These are phyloP conservation scores for Williopsis jadinii DNA, from an alignment of 1,139 yeast species.

Conservation along the genomic window DNA sequence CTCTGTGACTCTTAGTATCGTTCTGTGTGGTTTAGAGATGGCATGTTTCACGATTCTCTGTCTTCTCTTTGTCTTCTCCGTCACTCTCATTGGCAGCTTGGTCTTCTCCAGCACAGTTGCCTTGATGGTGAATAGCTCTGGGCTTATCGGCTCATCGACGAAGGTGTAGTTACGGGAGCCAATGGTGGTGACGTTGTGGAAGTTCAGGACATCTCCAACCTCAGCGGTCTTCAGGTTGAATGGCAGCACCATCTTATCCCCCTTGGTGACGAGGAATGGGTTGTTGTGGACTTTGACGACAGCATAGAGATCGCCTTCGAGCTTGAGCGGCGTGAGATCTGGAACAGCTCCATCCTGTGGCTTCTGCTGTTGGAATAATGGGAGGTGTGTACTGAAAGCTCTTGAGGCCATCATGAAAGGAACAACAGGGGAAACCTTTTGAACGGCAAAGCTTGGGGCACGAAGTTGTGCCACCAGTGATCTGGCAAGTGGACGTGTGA, in stretches of 20 bases:
- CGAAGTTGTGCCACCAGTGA: not conserved
- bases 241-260: conserved; percentile 78
- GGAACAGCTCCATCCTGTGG: conserved; percentile 7
- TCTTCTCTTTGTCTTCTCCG: conserved; percentile 67
- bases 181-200: conserved; percentile 70
- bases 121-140: conserved; percentile 49
- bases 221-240: conserved; percentile 66
- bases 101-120: conserved; percentile 87
- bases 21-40: conserved; percentile 70
- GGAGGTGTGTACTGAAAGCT: conserved; percentile 11
- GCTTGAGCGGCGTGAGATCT: conserved; percentile 52
- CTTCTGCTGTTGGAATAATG: conserved; percentile 3
- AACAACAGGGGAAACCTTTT: not conserved
- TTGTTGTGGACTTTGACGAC: conserved; percentile 74
- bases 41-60: conserved; percentile 79
- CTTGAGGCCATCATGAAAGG: conserved; percentile 6
- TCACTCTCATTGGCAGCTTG: conserved; percentile 67
- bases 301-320: conserved; percentile 70
- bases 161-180: conserved; percentile 84
- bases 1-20: conserved; percentile 76
- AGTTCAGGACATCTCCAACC: conserved; percentile 70
- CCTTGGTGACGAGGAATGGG: conserved; percentile 85
- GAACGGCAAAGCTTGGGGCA: conserved; percentile 2
- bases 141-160: conserved; percentile 46
- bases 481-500: conserved; percentile 5